Conservation (phyloP, 2,329 filamentous ascomycete genomes). For the Penicillium italicum region DNA sequence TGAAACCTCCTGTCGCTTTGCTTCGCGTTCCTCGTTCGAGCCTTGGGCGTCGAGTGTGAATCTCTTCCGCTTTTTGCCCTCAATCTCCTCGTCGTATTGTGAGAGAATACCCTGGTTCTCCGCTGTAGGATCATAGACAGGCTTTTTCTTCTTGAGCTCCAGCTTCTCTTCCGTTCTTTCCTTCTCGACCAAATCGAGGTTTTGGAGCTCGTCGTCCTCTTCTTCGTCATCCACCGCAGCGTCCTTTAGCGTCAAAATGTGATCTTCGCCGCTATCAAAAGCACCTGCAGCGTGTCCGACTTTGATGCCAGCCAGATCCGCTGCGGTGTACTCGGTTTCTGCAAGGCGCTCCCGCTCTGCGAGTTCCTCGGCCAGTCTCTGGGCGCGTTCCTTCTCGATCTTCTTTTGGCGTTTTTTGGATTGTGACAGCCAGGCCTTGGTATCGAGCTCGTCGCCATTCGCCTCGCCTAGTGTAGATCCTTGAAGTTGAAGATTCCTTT, state of each 20-base stretch:
- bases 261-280: constrained; percentile 75
- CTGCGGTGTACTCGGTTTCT: constrained; percentile 73
- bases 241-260: constrained; percentile 93
- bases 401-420: constrained; percentile 94
- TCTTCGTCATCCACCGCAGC: constrained; percentile 79
- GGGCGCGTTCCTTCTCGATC: constrained; percentile 69
- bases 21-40: constrained; percentile 59
- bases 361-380: constrained; percentile 69
- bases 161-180: constrained; percentile 60
- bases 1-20: constrained; percentile 51
- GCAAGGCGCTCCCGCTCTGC: constrained; percentile 70
- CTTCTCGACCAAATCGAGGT: constrained; percentile 41
- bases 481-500: constrained; percentile 70
- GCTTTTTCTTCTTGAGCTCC: constrained; percentile 84
- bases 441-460: constrained; percentile 65
- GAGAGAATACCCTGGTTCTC: constrained; percentile 68
- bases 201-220: constrained; percentile 76
- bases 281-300: constrained; percentile 82
- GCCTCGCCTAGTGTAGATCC: constrained; percentile 80
- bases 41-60: constrained; percentile 84
- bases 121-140: constrained; percentile 80
- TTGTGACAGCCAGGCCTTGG: constrained; percentile 79
- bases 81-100: constrained; percentile 94
- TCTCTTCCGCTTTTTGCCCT: constrained; percentile 79
- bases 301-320: constrained; percentile 83